Evolutionary conservation across 352 stramenopile species (phyloP), one percentile per base, ranked within the genome.

Genomic region (Aphanomyces cochlioides): DNA sequence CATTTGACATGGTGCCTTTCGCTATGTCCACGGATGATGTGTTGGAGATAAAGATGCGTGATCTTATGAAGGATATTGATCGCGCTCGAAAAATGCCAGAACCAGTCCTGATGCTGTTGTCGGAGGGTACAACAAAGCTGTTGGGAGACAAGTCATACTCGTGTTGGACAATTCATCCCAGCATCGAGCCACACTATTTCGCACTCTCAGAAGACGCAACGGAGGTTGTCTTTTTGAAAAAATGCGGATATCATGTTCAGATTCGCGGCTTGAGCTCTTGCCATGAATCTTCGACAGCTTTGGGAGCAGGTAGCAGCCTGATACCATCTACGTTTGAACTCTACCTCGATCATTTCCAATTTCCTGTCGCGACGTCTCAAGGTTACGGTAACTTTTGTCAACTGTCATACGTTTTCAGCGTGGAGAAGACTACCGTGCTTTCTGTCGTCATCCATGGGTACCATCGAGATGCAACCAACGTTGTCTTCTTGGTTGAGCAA

Each of bases 311-410:
- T 7, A 61, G 54, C 28, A 40, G 17, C 10, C n/a, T 61, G 34
- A 61, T 40, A 13, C 17, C 54, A 5, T 61, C 54, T 6, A 61
- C 34, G 15, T 61, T 61, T 61, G 54, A 61, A 37, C 54, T 61
- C 17, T 61, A 21, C 21, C 12, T 61, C 17, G 54, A 61, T 37
- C 54, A 61, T 10, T 8, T 40, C 6, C 17, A 61, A 40, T 28
- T 28, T 28, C 28, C 28, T 28, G 54, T 61, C 28, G 13, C 54
- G 19, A 61, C 36, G 54, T 61, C 54, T 10, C 54, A 61, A 40
- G 54, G 54, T 37, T 61, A 61, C 54, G 54, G 54, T 2, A 61
- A 61, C 54, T 61, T 61, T 40, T 61, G 54, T 37, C 54, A 61
- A 37, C 5, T 61, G 28, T 61, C 54, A 37, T 39, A 61, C 21